Conservation (phyloP, 192 early-diverging fungal species). For the Coemansia biformis region DNA sequence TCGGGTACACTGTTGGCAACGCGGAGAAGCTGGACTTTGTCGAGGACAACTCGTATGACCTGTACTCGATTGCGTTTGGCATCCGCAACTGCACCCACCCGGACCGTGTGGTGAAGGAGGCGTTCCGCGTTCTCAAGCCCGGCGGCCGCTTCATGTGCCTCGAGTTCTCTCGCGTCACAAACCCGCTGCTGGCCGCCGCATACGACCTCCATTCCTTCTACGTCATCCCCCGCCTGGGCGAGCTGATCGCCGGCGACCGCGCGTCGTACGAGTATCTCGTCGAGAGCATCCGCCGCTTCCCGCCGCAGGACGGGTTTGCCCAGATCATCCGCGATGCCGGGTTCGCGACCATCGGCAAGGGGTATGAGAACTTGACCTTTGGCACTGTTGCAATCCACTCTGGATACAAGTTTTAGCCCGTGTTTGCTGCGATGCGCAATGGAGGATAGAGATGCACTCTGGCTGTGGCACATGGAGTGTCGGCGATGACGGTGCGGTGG, state of each 20-base stretch:
- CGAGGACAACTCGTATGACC: slow-evolving; percentile 74
- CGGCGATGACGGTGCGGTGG: no score
- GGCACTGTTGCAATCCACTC: slow-evolving; percentile 95
- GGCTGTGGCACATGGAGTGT: no score
- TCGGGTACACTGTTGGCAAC: slow-evolving; percentile 78
- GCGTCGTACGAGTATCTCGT: slow-evolving; percentile 97
- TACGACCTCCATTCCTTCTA: slow-evolving; percentile 95
- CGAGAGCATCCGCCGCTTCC: slow-evolving; percentile 93
- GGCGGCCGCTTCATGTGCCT: slow-evolving; percentile 95
- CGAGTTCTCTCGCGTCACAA: slow-evolving; percentile 87
- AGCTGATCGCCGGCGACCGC: slow-evolving; percentile 80
- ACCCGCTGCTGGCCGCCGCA: slow-evolving; percentile 73
- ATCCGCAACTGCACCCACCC: slow-evolving; percentile 96
- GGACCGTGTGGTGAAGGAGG: slow-evolving; percentile 81
- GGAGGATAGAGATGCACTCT: no score
- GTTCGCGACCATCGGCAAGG: slow-evolving; percentile 81
- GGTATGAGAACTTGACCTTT: slow-evolving; percentile 94
- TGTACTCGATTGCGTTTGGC: slow-evolving; percentile 96
- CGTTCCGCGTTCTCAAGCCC: slow-evolving; percentile 88
- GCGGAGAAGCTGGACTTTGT: slow-evolving; percentile 79
- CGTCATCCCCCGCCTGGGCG: slow-evolving; percentile 84
- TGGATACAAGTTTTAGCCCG: slow-evolving; percentile 78
- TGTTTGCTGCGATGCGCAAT: no score
- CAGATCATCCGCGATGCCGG: slow-evolving; percentile 85
- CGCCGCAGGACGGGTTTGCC: slow-evolving; percentile 82